These are phyloP conservation scores for Stachybotrys chartarum DNA, from an alignment of 2,329 filamentous ascomycete species.

Conservation along the genomic window DNA sequence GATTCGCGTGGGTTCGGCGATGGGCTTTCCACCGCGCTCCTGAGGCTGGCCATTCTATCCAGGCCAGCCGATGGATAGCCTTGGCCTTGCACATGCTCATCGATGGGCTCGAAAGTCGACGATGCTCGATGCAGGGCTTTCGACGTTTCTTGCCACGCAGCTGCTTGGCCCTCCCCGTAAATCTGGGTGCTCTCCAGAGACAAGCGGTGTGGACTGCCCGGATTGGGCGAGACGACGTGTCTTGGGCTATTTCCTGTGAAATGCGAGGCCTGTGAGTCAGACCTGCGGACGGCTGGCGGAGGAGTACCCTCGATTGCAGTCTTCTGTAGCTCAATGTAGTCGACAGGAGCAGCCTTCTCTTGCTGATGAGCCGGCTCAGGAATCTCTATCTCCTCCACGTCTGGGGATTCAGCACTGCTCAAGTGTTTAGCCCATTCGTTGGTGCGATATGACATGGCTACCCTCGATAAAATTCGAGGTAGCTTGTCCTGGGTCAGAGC, in stretches of 20 bases:
- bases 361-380: constrained; percentile 37
- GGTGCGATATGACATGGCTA: constrained; percentile 78
- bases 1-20: constrained; percentile 11
- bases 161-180: neutral
- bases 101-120: constrained; percentile 31
- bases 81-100: constrained; percentile 25
- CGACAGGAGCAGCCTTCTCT: constrained; percentile 54
- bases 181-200: constrained; percentile 7
- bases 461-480: constrained; percentile 64
- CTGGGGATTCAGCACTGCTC: constrained; percentile 65
- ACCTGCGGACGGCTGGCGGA: constrained; percentile 15
- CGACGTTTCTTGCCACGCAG: neutral
- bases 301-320: constrained; percentile 47
- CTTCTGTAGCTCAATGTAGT: constrained; percentile 58
- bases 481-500: constrained; percentile 55
- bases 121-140: constrained; percentile 17
- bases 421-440: constrained; percentile 97
- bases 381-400: constrained; percentile 52
- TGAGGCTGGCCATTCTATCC: constrained; percentile 5
- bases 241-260: constrained; percentile 11
- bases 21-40: constrained; percentile 9
- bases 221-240: constrained; percentile 14
- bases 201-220: constrained; percentile 14
- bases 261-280: constrained; percentile 20
- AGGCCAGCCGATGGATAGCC: constrained; percentile 12